phyloP scores from a whole-genome alignment of 108 stramenopile genomes.

The Pseudonitzschia multistriata region DNA sequence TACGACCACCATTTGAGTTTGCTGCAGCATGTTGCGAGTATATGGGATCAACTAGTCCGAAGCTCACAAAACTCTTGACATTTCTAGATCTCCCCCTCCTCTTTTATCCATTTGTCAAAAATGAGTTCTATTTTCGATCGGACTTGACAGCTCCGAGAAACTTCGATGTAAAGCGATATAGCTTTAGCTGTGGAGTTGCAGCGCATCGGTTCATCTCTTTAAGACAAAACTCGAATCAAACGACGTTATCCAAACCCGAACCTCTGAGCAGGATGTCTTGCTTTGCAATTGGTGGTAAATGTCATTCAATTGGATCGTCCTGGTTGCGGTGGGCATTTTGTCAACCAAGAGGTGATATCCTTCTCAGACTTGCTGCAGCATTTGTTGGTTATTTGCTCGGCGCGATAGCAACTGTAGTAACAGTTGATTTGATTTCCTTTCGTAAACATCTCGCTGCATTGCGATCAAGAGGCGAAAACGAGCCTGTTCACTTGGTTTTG shows the following conservation, averaged over 20 bases:
- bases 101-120: conserved; percentile 81
- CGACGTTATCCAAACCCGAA: neutral
- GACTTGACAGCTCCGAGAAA: conserved; percentile 56
- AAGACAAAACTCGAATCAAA: conserved; percentile 10
- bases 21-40: conserved; percentile 27
- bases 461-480: conserved; percentile 7
- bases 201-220: conserved; percentile 63
- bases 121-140: conserved; percentile 68
- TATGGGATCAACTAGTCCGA: conserved; percentile 21
- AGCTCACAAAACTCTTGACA: conserved; percentile 38
- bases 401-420: conserved; percentile 45
- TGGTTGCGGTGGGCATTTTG: conserved; percentile 78
- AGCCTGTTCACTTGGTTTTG: conserved; percentile 49
- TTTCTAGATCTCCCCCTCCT: conserved; percentile 80
- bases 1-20: conserved; percentile 47
- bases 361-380: conserved; percentile 59
- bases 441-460: conserved; percentile 22
- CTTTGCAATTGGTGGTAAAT: conserved; percentile 55
- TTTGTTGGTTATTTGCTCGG: conserved; percentile 62
- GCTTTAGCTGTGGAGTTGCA: conserved; percentile 68
- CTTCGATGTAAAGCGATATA: conserved; percentile 79
- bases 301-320: conserved; percentile 25
- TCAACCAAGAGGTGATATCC: conserved; percentile 65
- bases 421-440: conserved; percentile 71
- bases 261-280: conserved; percentile 14